Conservation (phyloP, 768 basidiomycete species). For the Podaxis sp. region DNA sequence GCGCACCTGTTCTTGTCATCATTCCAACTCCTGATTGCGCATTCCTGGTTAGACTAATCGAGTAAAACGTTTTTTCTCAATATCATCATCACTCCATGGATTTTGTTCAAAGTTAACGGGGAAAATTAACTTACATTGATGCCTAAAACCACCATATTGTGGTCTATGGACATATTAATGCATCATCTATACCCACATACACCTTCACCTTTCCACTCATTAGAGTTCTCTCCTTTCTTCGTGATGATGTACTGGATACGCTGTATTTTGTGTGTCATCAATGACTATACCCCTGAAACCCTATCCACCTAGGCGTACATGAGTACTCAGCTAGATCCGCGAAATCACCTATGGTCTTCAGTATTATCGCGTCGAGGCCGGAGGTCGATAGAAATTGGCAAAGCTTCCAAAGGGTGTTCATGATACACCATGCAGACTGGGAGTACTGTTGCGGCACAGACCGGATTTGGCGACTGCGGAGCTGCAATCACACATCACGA, state of each 20-base stretch:
- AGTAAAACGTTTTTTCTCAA: conserved; percentile 7
- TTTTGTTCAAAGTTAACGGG: background rate
- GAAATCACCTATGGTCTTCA: too few relatives aligned
- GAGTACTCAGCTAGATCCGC: too few relatives aligned
- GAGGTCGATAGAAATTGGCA: too few relatives aligned
- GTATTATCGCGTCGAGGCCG: too few relatives aligned
- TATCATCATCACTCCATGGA: background rate
- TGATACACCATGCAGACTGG: too few relatives aligned
- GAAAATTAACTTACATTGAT: conserved; percentile 3
- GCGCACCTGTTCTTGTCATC: conserved; percentile 19
- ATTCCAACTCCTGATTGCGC: background rate
- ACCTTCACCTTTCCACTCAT: background rate
- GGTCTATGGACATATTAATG: background rate
- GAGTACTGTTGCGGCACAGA: too few relatives aligned
- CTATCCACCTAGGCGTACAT: too few relatives aligned
- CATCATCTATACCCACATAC: conserved; percentile 2
- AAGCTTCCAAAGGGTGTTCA: too few relatives aligned
- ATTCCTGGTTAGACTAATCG: conserved; percentile 11
- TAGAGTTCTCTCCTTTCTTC: background rate
- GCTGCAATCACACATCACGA: too few relatives aligned
- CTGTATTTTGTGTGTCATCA: background rate
- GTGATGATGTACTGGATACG: background rate
- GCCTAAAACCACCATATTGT: background rate
- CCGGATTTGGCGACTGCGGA: too few relatives aligned
- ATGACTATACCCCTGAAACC: background rate